phyloP scores from a whole-genome alignment of 257 asterid species.

The Phtheirospermum japonicum region DNA sequence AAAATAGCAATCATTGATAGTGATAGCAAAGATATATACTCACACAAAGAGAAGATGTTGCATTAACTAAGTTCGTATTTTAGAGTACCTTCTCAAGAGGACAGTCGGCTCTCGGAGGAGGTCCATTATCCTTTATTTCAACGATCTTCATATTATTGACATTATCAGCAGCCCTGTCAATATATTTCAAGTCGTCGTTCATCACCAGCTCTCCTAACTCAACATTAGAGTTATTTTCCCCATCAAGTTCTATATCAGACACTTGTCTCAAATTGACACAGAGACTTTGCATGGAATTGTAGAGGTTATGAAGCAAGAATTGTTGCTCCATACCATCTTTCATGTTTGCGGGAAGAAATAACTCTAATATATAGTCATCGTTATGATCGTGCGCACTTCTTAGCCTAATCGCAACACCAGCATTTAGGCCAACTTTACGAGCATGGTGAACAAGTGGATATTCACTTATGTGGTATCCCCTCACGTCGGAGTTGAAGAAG shows the following conservation, averaged over 20 bases:
- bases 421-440: constrained; percentile 57
- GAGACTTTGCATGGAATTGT: constrained; percentile 50
- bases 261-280: constrained; percentile 57
- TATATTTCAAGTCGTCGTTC: constrained; percentile 25
- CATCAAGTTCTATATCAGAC: constrained; percentile 36
- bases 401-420: constrained; percentile 67
- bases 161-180: constrained; percentile 14
- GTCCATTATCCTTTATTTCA: constrained; percentile 23
- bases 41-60: too few relatives aligned
- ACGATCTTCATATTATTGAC: too few relatives aligned
- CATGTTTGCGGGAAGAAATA: constrained; percentile 59
- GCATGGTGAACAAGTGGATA: constrained; percentile 89
- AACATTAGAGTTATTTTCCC: too few relatives aligned
- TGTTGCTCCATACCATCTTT: constrained; percentile 51
- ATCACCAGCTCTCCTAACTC: not conserved
- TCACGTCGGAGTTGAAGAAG: constrained; percentile 53
- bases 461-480: constrained; percentile 57
- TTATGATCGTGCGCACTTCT: constrained; percentile 50
- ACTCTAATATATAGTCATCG: constrained; percentile 70
- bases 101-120: not conserved
- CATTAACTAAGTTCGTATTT: too few relatives aligned
- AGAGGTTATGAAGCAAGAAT: constrained; percentile 51
- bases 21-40: too few relatives aligned
- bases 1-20: too few relatives aligned
- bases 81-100: too few relatives aligned